Percentiles rank a stretch among this genome's conserved stretches.
Evolutionary conservation across 2,329 filamentous ascomycete genomes (phyloP).

Genomic region (Pseudogymnoascus sp.): DNA sequence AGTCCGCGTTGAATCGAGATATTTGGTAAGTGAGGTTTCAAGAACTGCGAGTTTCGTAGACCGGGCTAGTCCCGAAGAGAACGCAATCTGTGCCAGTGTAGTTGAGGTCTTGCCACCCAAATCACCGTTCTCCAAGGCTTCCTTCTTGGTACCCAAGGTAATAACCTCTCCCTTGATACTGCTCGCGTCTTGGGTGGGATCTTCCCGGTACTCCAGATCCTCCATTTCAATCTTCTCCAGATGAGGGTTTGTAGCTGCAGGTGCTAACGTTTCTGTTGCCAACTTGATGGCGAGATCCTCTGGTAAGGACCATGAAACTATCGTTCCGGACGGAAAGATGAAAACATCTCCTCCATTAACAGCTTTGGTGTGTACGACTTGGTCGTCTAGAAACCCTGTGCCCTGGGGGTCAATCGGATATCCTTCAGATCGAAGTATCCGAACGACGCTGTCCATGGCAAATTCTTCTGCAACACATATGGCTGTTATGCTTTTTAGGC

Average conservation of each 20-base stretch:
- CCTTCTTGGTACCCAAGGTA: conserved; percentile 68
- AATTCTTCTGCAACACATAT: conserved; percentile 57
- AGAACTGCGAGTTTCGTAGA: conserved; percentile 91
- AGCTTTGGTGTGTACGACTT: conserved; percentile 55
- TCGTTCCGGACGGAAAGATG: conserved; percentile 87
- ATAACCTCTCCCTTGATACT: conserved; percentile 82
- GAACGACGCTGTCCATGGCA: conserved; percentile 52
- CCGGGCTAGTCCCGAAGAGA: conserved; percentile 85
- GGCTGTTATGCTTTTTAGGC: conserved; percentile 40
- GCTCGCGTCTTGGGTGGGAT: conserved; percentile 63
- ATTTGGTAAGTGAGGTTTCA: conserved; percentile 71
- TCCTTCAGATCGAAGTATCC: conserved; percentile 49
- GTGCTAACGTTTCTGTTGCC: conserved; percentile 62
- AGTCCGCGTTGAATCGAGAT: conserved; percentile 76
- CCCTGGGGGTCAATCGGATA: conserved; percentile 55
- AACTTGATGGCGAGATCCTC: conserved; percentile 62
- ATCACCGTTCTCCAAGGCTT: conserved; percentile 27
- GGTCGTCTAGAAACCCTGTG: conserved; percentile 51
- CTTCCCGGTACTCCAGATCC: conserved; percentile 78
- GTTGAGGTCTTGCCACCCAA: conserved; percentile 36
- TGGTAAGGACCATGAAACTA: conserved; percentile 85
- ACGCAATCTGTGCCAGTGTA: conserved; percentile 88
- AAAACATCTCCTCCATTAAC: conserved; percentile 76
- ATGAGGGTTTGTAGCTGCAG: conserved; percentile 69
- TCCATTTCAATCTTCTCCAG: conserved; percentile 70